A percentile compares a stretch with the other conserved stretches of the same genome.
These are phyloP conservation scores for Wickerhamomyces chambardii DNA, from an alignment of 805 yeast genomes.

Conservation along the genomic window DNA sequence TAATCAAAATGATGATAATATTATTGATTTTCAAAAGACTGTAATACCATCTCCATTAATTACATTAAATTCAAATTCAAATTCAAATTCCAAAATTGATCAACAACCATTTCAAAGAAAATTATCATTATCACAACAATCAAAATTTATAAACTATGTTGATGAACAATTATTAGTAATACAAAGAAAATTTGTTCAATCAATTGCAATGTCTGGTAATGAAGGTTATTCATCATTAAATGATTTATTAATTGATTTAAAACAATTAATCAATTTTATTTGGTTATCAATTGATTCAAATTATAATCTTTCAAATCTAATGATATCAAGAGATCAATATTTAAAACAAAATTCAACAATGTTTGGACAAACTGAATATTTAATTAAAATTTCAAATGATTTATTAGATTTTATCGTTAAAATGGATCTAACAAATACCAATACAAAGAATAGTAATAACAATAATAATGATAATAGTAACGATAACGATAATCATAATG, in stretches of 20 bases:
- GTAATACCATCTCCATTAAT: conserved; percentile 5
- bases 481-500: no score
- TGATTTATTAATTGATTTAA: conserved; percentile 35
- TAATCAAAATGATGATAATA: neutral
- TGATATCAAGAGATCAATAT: conserved; percentile 6
- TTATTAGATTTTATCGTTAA: conserved; percentile 45
- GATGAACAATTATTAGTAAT: conserved; percentile 44
- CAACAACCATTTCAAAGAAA: conserved; percentile 13
- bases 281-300: conserved; percentile 48
- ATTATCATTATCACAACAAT: conserved; percentile 42
- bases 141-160: conserved; percentile 42
- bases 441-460: no score
- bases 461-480: no score
- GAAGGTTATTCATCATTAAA: conserved; percentile 19
- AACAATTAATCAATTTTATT: conserved; percentile 40
- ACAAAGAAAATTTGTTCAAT: conserved; percentile 43
- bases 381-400: conserved; percentile 58
- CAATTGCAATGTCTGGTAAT: conserved; percentile 24
- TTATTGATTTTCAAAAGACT: conserved; percentile 5
- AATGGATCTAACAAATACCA: conserved; percentile 12
- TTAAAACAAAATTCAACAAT: conserved; percentile 14
- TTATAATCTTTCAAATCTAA: conserved; percentile 16
- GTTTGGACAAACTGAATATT: conserved; percentile 56
- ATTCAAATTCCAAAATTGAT: neutral
- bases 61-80: no score